Evolutionary conservation across 2,329 filamentous ascomycete species (phyloP).

Genomic region (Penicillium frequentans): DNA sequence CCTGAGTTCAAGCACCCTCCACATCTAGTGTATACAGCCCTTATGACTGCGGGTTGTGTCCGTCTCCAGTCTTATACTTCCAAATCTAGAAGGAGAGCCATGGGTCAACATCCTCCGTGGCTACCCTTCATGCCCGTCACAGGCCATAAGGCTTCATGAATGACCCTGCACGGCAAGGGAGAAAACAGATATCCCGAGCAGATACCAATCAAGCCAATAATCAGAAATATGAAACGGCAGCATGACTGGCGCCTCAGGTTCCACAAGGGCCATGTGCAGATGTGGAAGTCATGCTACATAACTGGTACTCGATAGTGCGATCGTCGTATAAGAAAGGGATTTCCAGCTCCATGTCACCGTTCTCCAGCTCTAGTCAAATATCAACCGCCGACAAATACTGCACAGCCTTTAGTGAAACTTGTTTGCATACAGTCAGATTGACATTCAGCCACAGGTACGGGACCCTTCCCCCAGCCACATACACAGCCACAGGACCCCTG

Average conservation of each 20-base stretch:
- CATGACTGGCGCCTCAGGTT: constrained; percentile 17
- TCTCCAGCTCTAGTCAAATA: neutral
- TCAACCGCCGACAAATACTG: neutral
- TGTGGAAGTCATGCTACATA: constrained; percentile 18
- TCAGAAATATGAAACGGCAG: neutral
- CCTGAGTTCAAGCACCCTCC: neutral
- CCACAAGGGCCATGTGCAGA: constrained; percentile 16
- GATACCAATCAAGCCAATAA: neutral
- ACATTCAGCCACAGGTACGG: constrained; percentile 2
- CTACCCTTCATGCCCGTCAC: neutral
- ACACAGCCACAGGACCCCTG: constrained; percentile 17
- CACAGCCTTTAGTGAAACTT: neutral
- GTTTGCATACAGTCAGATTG: neutral
- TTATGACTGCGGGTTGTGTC: neutral
- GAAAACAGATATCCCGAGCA: neutral
- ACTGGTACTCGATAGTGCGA: neutral
- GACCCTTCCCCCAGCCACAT: constrained; percentile 4
- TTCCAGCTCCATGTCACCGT: neutral
- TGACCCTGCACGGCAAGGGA: neutral
- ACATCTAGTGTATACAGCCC: neutral
- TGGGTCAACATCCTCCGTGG: no score
- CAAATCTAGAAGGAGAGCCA: neutral
- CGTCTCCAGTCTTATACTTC: neutral
- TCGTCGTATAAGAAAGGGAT: constrained; percentile 5
- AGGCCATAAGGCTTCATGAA: neutral